phyloP scores from a whole-genome alignment of 1,139 yeast genomes.

The Kurtzmaniella quercitrusa region DNA sequence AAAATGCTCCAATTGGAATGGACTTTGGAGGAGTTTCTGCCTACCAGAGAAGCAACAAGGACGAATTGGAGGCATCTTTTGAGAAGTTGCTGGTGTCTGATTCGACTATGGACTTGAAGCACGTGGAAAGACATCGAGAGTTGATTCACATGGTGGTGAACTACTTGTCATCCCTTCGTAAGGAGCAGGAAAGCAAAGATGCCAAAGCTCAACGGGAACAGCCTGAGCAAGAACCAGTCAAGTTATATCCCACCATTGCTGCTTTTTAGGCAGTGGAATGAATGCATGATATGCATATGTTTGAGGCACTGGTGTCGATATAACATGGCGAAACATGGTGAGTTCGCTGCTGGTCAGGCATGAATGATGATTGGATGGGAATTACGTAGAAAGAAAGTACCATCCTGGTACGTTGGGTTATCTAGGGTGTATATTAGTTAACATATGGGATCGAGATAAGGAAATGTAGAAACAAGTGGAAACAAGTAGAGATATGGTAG shows the following conservation, averaged over 20 bases:
- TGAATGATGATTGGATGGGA: background rate
- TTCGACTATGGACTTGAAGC: slow-evolving; percentile 19
- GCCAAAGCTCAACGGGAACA: slow-evolving; percentile 8
- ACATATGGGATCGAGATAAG: too few species aligned
- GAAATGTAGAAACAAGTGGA: too few species aligned
- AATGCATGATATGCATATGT: background rate
- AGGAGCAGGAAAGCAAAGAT: slow-evolving; percentile 8
- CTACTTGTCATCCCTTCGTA: slow-evolving; percentile 20
- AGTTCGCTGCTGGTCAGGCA: background rate
- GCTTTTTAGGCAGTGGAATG: slow-evolving; percentile 25
- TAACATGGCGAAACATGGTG: background rate
- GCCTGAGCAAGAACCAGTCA: slow-evolving; percentile 12
- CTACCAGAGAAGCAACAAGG: slow-evolving; percentile 34
- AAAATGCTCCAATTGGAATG: slow-evolving; percentile 19
- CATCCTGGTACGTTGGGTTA: too few species aligned
- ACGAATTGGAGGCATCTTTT: slow-evolving; percentile 6
- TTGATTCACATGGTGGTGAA: slow-evolving; percentile 30
- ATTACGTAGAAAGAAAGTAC: background rate
- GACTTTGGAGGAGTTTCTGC: slow-evolving; percentile 41
- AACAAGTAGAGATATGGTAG: too few species aligned
- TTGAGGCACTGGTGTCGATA: background rate
- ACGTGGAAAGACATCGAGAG: slow-evolving; percentile 34
- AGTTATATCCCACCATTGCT: slow-evolving; percentile 40
- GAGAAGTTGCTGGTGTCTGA: slow-evolving; percentile 16
- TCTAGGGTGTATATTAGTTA: too few species aligned